Percentiles rank a stretch among this genome's conserved stretches.
phyloP scores from a whole-genome alignment of 148 eudicot genomes.

The Arbutus unedo region DNA sequence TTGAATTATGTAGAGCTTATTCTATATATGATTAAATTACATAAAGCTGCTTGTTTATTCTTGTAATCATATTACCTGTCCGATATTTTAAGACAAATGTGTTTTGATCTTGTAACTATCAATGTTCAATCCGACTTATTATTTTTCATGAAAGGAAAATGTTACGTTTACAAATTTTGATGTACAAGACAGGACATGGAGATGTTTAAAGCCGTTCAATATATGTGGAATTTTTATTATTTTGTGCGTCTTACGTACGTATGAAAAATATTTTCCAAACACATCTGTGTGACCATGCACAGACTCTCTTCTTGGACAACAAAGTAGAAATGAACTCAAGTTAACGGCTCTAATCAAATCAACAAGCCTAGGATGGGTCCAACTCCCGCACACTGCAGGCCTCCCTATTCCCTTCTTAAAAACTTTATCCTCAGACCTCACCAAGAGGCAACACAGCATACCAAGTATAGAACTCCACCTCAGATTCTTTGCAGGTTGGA shows the following conservation, averaged over 20 bases:
- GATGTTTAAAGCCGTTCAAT: no score
- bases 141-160: no score
- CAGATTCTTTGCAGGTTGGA: not conserved
- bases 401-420: not conserved
- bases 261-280: no score
- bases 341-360: not conserved
- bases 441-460: not conserved
- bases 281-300: no score
- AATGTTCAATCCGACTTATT: not conserved
- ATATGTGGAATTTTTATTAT: no score
- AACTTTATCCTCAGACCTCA: not conserved
- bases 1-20: no score
- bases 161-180: no score
- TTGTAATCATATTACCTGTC: not conserved
- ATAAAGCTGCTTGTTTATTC: not conserved
- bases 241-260: no score
- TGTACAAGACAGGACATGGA: no score
- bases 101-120: not conserved
- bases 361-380: not conserved
- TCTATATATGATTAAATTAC: not conserved
- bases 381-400: not conserved
- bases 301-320: no score
- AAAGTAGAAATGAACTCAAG: no score
- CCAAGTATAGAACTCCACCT: not conserved
- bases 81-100: not conserved